Percentiles rank a stretch among this genome's conserved stretches.
These are phyloP conservation scores for Drechslerella dactyloides DNA, from an alignment of 2,329 filamentous ascomycete genomes.

Conservation along the genomic window DNA sequence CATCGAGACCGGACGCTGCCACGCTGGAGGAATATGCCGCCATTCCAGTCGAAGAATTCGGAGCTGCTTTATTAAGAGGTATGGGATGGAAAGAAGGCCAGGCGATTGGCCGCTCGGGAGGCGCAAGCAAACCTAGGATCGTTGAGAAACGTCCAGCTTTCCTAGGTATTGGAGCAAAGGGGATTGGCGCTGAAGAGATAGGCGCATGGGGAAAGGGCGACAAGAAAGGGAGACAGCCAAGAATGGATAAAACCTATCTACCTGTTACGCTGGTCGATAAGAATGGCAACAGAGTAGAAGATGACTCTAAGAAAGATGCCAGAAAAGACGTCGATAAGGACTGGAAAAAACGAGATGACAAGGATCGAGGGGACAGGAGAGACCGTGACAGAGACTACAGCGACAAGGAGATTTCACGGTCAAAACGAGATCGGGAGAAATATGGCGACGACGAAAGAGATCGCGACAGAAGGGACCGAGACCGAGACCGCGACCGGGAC, in stretches of 20 bases:
- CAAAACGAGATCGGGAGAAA: slow-evolving; percentile 57
- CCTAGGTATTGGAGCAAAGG: slow-evolving; percentile 86
- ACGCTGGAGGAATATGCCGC: slow-evolving; percentile 83
- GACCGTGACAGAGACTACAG: slow-evolving; percentile 52
- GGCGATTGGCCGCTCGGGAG: slow-evolving; percentile 65
- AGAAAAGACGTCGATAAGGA: slow-evolving; percentile 67
- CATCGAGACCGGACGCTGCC: slow-evolving; percentile 74
- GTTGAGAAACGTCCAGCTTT: slow-evolving; percentile 77
- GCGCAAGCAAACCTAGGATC: slow-evolving; percentile 65
- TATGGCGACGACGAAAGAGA: slow-evolving; percentile 56
- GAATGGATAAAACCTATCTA: slow-evolving; percentile 62
- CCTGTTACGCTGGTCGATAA: slow-evolving; percentile 69
- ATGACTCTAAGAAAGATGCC: slow-evolving; percentile 56
- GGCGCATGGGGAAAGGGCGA: slow-evolving; percentile 79
- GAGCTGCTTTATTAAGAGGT: slow-evolving; percentile 82
- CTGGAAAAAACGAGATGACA: slow-evolving; percentile 61
- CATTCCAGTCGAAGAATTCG: slow-evolving; percentile 93
- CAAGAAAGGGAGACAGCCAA: slow-evolving; percentile 62
- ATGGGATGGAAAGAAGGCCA: slow-evolving; percentile 90
- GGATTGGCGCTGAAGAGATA: slow-evolving; percentile 75
- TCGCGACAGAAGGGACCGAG: slow-evolving; percentile 52
- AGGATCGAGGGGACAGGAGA: slow-evolving; percentile 51
- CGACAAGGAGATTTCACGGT: slow-evolving; percentile 57
- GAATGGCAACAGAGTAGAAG: slow-evolving; percentile 44
- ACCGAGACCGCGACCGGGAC: slow-evolving; percentile 49